Evolutionary conservation across 495 filamentous ascomycete genomes (phyloP).

Genomic region (Aspergillus incahuasiensis): DNA sequence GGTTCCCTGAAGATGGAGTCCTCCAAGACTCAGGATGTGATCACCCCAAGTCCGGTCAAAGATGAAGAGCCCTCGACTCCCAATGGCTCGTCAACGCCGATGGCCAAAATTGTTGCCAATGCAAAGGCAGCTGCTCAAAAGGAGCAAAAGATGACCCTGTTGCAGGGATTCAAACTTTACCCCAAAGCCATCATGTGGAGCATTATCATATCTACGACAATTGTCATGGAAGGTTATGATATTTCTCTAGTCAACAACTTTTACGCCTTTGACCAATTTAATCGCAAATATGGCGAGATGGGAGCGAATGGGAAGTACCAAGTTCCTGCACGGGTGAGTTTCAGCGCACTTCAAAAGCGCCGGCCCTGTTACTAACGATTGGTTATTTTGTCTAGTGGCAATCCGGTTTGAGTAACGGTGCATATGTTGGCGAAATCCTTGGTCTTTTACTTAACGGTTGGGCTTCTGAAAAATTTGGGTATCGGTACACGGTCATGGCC

Average conservation of each 20-base stretch:
- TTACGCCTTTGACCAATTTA: slow-evolving; percentile 53
- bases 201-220: slow-evolving; percentile 48
- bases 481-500: slow-evolving; percentile 65
- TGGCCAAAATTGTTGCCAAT: slow-evolving; percentile 36
- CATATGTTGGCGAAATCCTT: slow-evolving; percentile 64
- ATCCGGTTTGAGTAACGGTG: slow-evolving; percentile 68
- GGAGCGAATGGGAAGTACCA: slow-evolving; percentile 56
- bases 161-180: slow-evolving; percentile 47
- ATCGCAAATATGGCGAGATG: slow-evolving; percentile 61
- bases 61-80: slow-evolving; percentile 14
- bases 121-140: slow-evolving; percentile 44
- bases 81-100: slow-evolving; percentile 24
- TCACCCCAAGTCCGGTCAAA: slow-evolving; percentile 22
- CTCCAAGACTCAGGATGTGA: slow-evolving; percentile 26
- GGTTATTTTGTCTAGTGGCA: slow-evolving; percentile 53
- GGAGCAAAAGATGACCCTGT: slow-evolving; percentile 43
- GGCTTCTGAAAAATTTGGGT: slow-evolving; percentile 71
- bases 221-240: slow-evolving; percentile 59
- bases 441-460: slow-evolving; percentile 73
- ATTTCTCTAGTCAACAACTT: slow-evolving; percentile 50
- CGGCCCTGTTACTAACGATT: slow-evolving; percentile 1
- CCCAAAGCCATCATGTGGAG: slow-evolving; percentile 55
- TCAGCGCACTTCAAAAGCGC: slow-evolving; percentile 3
- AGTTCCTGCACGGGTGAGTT: slow-evolving; percentile 53
- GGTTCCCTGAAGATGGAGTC: slow-evolving; percentile 20